These are phyloP conservation scores for Mortierella alpina DNA, from an alignment of 192 early-diverging fungal species.

Conservation along the genomic window DNA sequence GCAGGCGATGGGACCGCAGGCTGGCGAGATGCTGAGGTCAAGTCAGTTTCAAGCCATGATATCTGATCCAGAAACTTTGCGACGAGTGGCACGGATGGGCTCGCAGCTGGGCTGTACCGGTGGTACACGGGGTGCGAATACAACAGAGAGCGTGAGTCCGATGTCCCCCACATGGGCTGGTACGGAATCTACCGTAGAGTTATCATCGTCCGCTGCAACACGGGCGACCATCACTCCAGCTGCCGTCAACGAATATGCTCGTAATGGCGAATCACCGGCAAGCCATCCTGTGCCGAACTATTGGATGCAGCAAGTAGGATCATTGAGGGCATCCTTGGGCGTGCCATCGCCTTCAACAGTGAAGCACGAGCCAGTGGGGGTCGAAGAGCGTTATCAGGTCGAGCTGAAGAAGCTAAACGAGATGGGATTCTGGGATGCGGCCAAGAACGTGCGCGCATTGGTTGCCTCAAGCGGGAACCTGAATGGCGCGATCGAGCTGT, in stretches of 20 bases:
- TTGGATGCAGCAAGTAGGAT: too few species aligned
- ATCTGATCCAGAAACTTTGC: constrained; percentile 83
- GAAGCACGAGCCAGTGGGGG: constrained; percentile 51
- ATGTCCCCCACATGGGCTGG: constrained; percentile 11
- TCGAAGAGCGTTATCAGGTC: constrained; percentile 70
- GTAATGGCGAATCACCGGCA: too few species aligned
- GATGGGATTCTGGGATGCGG: constrained; percentile 94
- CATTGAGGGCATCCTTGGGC: background rate
- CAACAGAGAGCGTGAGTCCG: background rate
- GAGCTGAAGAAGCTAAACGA: constrained; percentile 89
- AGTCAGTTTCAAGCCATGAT: constrained; percentile 82
- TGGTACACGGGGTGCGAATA: background rate
- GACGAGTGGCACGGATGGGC: constrained; percentile 73
- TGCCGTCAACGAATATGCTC: background rate
- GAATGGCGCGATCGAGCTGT: constrained; percentile 88
- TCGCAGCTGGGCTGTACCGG: constrained; percentile 25
- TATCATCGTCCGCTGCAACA: background rate
- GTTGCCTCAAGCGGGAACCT: constrained; percentile 85
- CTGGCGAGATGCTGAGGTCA: constrained; percentile 82
- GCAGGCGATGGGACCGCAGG: constrained; percentile 80
- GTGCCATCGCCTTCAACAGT: background rate
- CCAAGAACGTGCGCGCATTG: constrained; percentile 91
- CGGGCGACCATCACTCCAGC: constrained; percentile 16
- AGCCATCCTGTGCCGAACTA: too few species aligned
- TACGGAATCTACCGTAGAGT: background rate